Evolutionary conservation across 768 basidiomycete species (phyloP).

Genomic region (Dacryopinax primogenitus): DNA sequence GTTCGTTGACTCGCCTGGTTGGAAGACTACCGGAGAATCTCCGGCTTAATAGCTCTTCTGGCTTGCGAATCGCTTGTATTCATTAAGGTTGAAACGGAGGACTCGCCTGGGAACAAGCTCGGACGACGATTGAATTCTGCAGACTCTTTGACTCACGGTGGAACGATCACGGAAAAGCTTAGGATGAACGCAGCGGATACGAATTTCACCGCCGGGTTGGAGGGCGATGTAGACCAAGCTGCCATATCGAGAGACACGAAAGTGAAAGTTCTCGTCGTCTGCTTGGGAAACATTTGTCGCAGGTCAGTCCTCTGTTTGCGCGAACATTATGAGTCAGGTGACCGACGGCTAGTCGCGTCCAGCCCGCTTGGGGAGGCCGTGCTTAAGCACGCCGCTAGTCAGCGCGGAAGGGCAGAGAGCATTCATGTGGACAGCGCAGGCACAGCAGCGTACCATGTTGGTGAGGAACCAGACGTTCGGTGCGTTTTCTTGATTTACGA

Average conservation of each 20-base stretch:
- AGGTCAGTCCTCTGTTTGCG: not conserved
- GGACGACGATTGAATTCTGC: too few species aligned
- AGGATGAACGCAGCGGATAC: not conserved
- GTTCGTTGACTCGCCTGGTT: too few species aligned
- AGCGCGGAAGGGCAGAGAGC: slow-evolving; percentile 11
- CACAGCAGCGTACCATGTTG: slow-evolving; percentile 71
- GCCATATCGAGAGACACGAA: not conserved
- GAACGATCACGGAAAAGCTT: too few species aligned
- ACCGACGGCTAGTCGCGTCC: slow-evolving; percentile 40
- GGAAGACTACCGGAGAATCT: too few species aligned
- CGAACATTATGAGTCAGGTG: slow-evolving; percentile 1
- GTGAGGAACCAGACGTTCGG: slow-evolving; percentile 76
- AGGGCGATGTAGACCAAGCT: not conserved
- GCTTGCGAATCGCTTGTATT: too few species aligned
- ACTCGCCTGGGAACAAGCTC: too few species aligned
- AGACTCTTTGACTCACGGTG: too few species aligned
- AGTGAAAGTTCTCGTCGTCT: slow-evolving; percentile 50
- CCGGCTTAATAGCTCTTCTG: too few species aligned
- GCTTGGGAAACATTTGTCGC: slow-evolving; percentile 35
- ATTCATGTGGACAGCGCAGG: slow-evolving; percentile 15
- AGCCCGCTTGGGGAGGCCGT: slow-evolving; percentile 83
- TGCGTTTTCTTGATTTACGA: slow-evolving; percentile 22
- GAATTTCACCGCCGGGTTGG: not conserved
- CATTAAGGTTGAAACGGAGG: too few species aligned
- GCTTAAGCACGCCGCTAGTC: slow-evolving; percentile 37